Conservation (phyloP, 495 filamentous ascomycete genomes). For the Sabuloglossum arenarium region DNA sequence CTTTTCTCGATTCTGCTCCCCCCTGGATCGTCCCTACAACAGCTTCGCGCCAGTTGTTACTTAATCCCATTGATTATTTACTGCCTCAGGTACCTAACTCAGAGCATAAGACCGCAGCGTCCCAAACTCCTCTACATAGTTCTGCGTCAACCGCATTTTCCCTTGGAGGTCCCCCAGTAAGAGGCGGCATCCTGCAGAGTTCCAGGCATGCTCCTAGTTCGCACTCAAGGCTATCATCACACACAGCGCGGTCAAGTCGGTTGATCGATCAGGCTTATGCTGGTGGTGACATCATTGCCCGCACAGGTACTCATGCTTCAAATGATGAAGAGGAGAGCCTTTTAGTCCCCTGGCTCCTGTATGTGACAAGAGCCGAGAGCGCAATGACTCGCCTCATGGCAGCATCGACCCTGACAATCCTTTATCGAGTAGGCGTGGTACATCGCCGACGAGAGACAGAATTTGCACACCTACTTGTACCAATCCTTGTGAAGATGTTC, state of each 20-base stretch:
- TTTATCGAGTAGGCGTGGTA: constrained; percentile 48
- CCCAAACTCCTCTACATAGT: background rate
- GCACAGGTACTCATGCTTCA: constrained; percentile 11
- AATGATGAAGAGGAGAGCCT: constrained; percentile 52
- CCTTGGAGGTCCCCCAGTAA: background rate
- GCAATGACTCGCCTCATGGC: constrained; percentile 55
- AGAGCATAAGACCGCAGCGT: constrained; percentile 19
- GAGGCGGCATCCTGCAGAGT: background rate
- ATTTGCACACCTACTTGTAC: constrained; percentile 47
- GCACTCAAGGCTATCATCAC: background rate
- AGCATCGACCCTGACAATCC: constrained; percentile 53
- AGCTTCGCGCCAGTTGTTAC: constrained; percentile 1
- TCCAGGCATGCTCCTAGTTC: background rate
- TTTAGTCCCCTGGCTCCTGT: constrained; percentile 65
- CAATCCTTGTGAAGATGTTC: constrained; percentile 49
- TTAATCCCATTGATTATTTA: constrained; percentile 38
- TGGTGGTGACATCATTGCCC: background rate
- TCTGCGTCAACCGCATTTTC: background rate
- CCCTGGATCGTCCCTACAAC: background rate
- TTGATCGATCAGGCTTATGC: background rate
- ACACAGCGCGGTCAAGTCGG: background rate
- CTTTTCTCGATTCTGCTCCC: background rate
- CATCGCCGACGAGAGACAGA: constrained; percentile 37
- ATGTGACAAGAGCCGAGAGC: constrained; percentile 37
- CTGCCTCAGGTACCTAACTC: constrained; percentile 25